Base-by-base conservation (phyloP, 1,284 basidiomycete genomes). In the Sporisorium exsertum region DNA sequence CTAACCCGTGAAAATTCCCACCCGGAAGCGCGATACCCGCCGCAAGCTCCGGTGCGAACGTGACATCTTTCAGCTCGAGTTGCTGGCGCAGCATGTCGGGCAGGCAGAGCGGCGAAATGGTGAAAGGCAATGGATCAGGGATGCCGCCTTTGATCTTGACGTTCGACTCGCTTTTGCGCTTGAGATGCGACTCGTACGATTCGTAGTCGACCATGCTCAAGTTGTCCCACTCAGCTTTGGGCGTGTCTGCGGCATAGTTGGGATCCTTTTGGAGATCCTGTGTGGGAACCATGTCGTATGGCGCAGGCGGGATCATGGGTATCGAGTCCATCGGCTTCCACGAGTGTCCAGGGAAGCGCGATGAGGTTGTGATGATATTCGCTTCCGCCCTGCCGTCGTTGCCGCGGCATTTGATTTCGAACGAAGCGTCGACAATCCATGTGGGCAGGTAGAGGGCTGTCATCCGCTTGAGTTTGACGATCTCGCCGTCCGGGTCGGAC, bases 271-370 rank as follows among this genome's bases (percentile, higher is more conserved):
- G 45, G 24, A 45, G 10, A 5, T 46, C 54, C 6, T 45, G 33
- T 13, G 26, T 50, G 0, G 66, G 55, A 2, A 55, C 49, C 72
- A 71, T 66, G 24, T 76, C 69, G 58, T 61, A 18, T 1, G 73
- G 73, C 0, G 65, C 56, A 24, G 66, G 66, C 0, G 74, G 74
- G 16, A 54, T 27, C 74, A 77, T 70, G 3, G 74, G 74, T 32
- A 72, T 27, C 1, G 66, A 57, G 26, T 72, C 70, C 74, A 77
- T 77, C 3, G 74, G 74, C 45, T 73, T 73, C 74, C 74, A 77
- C 3, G 74, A 63, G 24, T 77, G 69, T 2, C 74, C 74, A 1
- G 74, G 74, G 26, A 77, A 69, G 9, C 74, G 37, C 3, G 62
- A 66, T 6, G 49, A 45, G 0, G 60, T 66, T 1, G 55, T 50